Base-by-base conservation (phyloP, 139 green algal species). In the Volvox reticuliferus region DNA sequence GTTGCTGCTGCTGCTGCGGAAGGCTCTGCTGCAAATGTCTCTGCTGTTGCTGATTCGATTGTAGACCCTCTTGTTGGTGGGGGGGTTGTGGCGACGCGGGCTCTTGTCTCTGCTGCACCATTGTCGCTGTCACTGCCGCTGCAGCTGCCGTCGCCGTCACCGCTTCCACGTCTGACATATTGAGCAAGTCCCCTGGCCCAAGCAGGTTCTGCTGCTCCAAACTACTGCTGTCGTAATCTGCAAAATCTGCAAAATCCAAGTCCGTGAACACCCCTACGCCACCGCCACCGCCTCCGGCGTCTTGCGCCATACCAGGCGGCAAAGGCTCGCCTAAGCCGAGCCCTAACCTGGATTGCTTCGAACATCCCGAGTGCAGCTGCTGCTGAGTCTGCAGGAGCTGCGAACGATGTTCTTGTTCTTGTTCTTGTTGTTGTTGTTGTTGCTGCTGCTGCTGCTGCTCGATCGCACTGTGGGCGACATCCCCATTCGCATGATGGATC, bases 221-320 rank as follows among this genome's bases (percentile, higher is more conserved):
- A 1, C 3, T 37, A 18, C 36, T n/a, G 36, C 36, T n/a, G 37
- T 89, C 73, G 1, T 84, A 32, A 20, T 90, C 86, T 14, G 22
- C n/a, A 19, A 90, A 89, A 28, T 90, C 86, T 1, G 5, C 73
- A n/a, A 90, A 83, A 33, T 90, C 86, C 30, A 90, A 83, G 30
- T 90, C 86, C 3, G 44, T 21, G 2, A 90, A 75, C 16, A 19
- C 67, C 9, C 84, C 84, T 17, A 65, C 36, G 37, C 44, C 69
- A 17, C 37, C 79, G 50, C 50, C 9, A 55, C 44, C 79, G 50
- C 50, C 9, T 14, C 44, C 79, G 6, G 24, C 1, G 33, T 81
- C 75, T 19, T 16, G 19, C 32, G 30, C 28, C 32, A 81, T 61
- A n/a, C 5, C 79, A 16, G 28, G 12, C 79, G 50, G 61, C 81